Evolutionary conservation across 257 asterid species (phyloP).

Genomic region (Lithospermum erythrorhizon): DNA sequence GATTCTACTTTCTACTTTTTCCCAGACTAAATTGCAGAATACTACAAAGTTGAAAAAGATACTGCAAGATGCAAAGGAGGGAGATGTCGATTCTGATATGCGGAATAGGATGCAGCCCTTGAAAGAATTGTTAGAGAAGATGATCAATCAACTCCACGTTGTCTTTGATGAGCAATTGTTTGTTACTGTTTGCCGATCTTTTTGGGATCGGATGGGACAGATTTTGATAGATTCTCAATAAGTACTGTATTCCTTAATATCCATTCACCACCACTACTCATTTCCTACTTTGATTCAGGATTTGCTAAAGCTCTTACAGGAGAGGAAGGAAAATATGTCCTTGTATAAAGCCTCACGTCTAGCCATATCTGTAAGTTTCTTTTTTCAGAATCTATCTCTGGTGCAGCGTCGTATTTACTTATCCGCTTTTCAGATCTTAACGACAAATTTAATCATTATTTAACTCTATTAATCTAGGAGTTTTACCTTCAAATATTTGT

Average conservation of each 20-base stretch:
- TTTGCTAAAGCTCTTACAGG: slow-evolving; percentile 58
- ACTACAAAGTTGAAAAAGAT: slow-evolving; percentile 74
- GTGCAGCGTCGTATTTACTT: not conserved
- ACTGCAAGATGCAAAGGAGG: slow-evolving; percentile 71
- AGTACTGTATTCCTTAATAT: too few species aligned
- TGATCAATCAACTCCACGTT: slow-evolving; percentile 48
- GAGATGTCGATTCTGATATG: slow-evolving; percentile 54
- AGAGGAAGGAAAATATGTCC: slow-evolving; percentile 57
- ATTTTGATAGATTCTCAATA: slow-evolving; percentile 19
- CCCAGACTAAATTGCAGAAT: slow-evolving; percentile 66
- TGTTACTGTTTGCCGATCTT: slow-evolving; percentile 58
- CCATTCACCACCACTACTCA: not conserved
- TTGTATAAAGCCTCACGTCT: slow-evolving; percentile 85
- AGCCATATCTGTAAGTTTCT: slow-evolving; percentile 62
- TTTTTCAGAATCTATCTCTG: not conserved
- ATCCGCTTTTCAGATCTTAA: not conserved
- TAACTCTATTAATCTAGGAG: not conserved
- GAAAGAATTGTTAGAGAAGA: slow-evolving; percentile 53
- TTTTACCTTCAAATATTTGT: not conserved
- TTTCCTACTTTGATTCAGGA: slow-evolving; percentile 33
- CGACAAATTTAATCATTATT: not conserved
- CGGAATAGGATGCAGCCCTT: slow-evolving; percentile 61
- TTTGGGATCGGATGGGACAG: slow-evolving; percentile 99
- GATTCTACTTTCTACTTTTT: slow-evolving; percentile 2
- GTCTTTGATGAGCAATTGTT: slow-evolving; percentile 68